These are phyloP conservation scores for Microsporum ferrugineum DNA, from an alignment of 2,329 filamentous ascomycete genomes.

Conservation along the genomic window DNA sequence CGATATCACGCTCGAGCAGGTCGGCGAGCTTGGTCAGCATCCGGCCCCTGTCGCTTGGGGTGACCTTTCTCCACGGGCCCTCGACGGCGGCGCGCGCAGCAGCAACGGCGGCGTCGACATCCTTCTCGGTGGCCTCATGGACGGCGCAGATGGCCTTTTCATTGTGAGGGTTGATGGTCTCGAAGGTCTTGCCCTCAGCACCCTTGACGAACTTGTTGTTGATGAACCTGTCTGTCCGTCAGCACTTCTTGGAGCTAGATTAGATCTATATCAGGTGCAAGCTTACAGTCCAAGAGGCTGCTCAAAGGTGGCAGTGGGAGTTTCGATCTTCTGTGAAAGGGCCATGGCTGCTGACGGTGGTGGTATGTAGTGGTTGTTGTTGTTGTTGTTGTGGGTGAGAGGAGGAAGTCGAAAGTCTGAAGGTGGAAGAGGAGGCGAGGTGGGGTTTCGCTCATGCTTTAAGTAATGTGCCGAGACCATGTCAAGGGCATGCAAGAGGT, in stretches of 20 bases:
- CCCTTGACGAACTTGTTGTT: conserved; percentile 82
- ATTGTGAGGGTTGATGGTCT: conserved; percentile 78
- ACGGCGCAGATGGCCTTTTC: conserved; percentile 78
- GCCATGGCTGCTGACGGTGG: conserved; percentile 21
- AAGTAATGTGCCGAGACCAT: too few species aligned
- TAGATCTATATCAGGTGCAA: neutral
- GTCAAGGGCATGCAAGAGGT: neutral
- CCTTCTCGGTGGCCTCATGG: conserved; percentile 73
- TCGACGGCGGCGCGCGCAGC: conserved; percentile 82
- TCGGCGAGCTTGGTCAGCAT: conserved; percentile 67
- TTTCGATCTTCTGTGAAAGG: conserved; percentile 30
- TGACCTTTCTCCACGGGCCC: conserved; percentile 54
- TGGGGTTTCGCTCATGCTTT: neutral
- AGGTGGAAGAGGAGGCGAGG: conserved; percentile 8
- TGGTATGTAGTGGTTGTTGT: neutral
- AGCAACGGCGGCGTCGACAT: conserved; percentile 61
- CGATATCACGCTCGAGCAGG: conserved; percentile 64
- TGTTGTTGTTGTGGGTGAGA: neutral
- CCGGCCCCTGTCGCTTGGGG: conserved; percentile 59
- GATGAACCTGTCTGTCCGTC: conserved; percentile 34
- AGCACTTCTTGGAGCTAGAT: neutral
- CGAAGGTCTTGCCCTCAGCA: conserved; percentile 79
- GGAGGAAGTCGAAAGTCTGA: neutral
- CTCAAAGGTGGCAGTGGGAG: conserved; percentile 31
- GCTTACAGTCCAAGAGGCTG: conserved; percentile 32